Base-by-base conservation (phyloP, 2,329 filamentous ascomycete genomes). In the Talaromyces rugulosus region DNA sequence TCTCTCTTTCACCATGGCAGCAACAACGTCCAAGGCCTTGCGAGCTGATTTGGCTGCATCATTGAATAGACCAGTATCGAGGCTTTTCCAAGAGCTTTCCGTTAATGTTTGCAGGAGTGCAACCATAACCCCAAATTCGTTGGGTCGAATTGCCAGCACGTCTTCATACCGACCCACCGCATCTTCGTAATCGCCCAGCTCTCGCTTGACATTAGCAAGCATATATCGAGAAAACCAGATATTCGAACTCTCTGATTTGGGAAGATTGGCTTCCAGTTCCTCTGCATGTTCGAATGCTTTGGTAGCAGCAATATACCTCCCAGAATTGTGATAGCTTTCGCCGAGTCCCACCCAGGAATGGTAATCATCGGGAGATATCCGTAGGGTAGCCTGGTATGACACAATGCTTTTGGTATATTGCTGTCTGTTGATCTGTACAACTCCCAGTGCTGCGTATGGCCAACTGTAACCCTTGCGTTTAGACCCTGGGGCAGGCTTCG, bases 221-320 rank as follows among this genome's bases (percentile, higher is more conserved):
- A 99, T 96, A 75, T 97, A 97, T 71, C 91, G 91, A 7, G 93
- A 93, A 73, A 97, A 99, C 95, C 95, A 99, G 9, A 86, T 89
- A 67, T 96, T 90, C 0, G 85, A 87, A 23, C 80, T 72, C 36
- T 85, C 81, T 53, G 84, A 75, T 70, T 82, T 71, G n/a, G 81
- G 74, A 0, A 84, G 74, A 1, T 82, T 81, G 31, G 85, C 81
- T 65, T 94, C 90, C 4, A 96, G 82, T 59, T 84, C 85, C 71
- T 94, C 88, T 0, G 94, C 95, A 70, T 96, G 90, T 36, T 90
- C 81, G 67, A 98, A 95, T 0, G 95, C 92, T 71, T 95, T 94
- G 3, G 90, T 91, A 0, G 95, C 94, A n/a, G 95, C 94, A 63
- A 97, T 90, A 71, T 96, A 96, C 65, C 94, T 85, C 9, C 95